phyloP scores from a whole-genome alignment of 768 basidiomycete species.

The Trametes villosa region DNA sequence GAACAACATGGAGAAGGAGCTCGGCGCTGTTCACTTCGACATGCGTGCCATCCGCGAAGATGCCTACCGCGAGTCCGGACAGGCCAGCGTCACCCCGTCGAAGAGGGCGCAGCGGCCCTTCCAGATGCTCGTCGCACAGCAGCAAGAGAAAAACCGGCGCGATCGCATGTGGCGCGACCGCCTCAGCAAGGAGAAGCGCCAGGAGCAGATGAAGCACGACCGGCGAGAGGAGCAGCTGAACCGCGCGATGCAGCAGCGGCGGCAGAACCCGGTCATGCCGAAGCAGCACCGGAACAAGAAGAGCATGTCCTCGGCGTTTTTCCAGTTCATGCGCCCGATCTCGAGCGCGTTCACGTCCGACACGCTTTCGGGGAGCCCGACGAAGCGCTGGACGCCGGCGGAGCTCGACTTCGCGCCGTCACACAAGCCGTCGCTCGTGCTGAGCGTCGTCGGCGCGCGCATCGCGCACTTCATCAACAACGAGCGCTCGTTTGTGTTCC shows the following conservation, averaged over 20 bases:
- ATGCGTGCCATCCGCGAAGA: constrained; percentile 77
- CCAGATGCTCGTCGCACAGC: constrained; percentile 60
- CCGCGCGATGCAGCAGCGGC: constrained; percentile 66
- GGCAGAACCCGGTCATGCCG: constrained; percentile 54
- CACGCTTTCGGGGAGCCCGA: constrained; percentile 42
- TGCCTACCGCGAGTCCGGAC: constrained; percentile 63
- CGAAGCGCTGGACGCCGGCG: constrained; percentile 64
- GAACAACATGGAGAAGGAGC: constrained; percentile 75
- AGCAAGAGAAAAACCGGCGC: constrained; percentile 83
- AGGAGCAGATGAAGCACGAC: constrained; percentile 74
- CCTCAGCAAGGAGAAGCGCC: constrained; percentile 73
- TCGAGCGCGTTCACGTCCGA: constrained; percentile 84
- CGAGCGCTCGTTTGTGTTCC: constrained; percentile 82
- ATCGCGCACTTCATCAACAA: constrained; percentile 76
- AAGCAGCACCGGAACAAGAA: constrained; percentile 88
- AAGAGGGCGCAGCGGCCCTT: constrained; percentile 69
- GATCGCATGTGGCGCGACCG: constrained; percentile 72
- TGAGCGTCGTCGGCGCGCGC: constrained; percentile 74
- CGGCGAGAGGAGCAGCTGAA: constrained; percentile 76
- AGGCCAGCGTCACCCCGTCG: constrained; percentile 46
- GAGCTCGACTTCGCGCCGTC: constrained; percentile 76
- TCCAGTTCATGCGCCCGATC: constrained; percentile 87
- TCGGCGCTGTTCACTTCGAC: constrained; percentile 64
- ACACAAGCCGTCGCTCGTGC: constrained; percentile 75
- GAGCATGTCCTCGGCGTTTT: constrained; percentile 80